Evolutionary conservation across 108 stramenopile genomes (phyloP).

Genomic region (Epithemia pelagica): DNA sequence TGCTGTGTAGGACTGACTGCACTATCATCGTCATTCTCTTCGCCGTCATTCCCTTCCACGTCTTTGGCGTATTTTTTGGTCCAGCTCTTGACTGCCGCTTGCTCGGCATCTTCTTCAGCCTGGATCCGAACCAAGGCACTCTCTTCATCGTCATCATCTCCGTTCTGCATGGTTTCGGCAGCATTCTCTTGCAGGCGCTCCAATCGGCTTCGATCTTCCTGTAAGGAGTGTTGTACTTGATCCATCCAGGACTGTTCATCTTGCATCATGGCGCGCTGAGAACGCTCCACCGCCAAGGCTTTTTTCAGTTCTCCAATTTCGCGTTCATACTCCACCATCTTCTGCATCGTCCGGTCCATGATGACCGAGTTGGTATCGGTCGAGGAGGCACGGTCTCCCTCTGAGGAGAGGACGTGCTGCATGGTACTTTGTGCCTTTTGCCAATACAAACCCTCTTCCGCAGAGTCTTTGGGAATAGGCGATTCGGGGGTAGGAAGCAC

Average conservation of each 20-base stretch:
- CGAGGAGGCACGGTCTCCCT: neutral
- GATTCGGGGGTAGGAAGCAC: neutral
- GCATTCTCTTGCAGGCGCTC: neutral
- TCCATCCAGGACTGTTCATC: constrained; percentile 2
- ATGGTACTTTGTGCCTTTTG: too few relatives aligned
- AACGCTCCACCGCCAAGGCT: too few relatives aligned
- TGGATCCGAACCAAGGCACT: neutral
- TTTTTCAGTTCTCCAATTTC: constrained; percentile 39
- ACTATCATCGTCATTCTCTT: neutral
- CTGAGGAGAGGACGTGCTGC: too few relatives aligned
- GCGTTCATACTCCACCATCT: constrained; percentile 29
- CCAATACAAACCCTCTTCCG: neutral
- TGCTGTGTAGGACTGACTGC: constrained; percentile 5
- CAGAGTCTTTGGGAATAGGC: constrained; percentile 2
- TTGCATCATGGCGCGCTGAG: too few relatives aligned
- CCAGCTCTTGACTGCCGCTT: neutral
- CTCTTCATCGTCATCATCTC: too few relatives aligned
- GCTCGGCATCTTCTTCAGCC: neutral
- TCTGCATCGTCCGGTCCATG: constrained; percentile 19
- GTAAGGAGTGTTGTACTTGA: neutral
- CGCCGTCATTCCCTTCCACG: constrained; percentile 6
- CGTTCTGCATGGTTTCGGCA: too few relatives aligned
- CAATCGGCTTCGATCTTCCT: constrained; percentile 1
- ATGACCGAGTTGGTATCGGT: constrained; percentile 7
- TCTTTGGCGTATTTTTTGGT: constrained; percentile 3